A percentile compares a stretch with the other conserved stretches of the same genome.
Evolutionary conservation across 768 basidiomycete species (phyloP).

Genomic region (Cyathus striatus): DNA sequence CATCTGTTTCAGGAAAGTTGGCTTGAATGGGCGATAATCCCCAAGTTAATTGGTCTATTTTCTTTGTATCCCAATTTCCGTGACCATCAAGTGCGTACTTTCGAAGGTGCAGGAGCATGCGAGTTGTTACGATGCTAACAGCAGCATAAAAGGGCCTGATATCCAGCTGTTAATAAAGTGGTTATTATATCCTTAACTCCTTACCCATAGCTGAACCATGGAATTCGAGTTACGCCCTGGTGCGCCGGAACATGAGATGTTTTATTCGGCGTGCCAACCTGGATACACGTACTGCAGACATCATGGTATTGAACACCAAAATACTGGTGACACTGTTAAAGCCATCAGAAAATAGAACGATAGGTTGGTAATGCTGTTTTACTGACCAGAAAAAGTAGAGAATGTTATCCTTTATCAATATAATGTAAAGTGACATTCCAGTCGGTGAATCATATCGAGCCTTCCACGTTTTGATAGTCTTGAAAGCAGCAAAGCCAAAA

Average conservation of each 20-base stretch:
- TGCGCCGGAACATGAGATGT: background rate
- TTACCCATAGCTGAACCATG: constrained; percentile 45
- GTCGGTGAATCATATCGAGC: constrained; percentile 16
- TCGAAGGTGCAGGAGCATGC: constrained; percentile 40
- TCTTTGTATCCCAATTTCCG: constrained; percentile 2
- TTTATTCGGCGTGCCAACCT: background rate
- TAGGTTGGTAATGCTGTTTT: background rate
- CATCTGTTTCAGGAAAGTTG: no score
- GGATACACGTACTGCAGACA: constrained; percentile 31
- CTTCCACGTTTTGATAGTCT: constrained; percentile 20
- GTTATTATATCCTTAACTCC: background rate
- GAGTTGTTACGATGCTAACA: constrained; percentile 38
- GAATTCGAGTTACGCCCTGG: constrained; percentile 37
- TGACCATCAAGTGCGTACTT: constrained; percentile 21
- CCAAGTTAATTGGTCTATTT: background rate
- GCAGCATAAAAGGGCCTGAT: constrained; percentile 42
- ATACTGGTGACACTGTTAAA: constrained; percentile 27
- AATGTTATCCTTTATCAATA: constrained; percentile 39
- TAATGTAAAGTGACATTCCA: constrained; percentile 20
- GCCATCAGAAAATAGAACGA: background rate
- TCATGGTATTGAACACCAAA: constrained; percentile 40
- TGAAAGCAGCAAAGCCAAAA: constrained; percentile 33
- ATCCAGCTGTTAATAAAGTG: background rate
- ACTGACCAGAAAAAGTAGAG: constrained; percentile 38
- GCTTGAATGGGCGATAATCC: no score